Evolutionary conservation across 83 land plant species (phyloP).

Genomic region (Larix sibirica): DNA sequence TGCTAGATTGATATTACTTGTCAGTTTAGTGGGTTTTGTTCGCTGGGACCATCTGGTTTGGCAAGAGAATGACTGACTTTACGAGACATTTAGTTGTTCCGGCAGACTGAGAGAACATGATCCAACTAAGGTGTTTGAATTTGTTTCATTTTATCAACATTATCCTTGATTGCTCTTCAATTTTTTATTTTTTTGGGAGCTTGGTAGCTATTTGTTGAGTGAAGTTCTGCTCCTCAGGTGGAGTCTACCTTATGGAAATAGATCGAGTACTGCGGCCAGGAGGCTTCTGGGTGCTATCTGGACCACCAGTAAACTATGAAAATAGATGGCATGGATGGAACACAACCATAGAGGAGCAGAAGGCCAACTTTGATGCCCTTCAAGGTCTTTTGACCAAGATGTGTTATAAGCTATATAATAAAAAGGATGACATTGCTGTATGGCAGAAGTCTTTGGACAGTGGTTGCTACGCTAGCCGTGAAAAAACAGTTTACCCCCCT

Average conservation of each 20-base stretch:
- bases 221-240: conserved; percentile 57
- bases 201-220: neutral
- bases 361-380: conserved; percentile 63
- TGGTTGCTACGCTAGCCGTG: conserved; percentile 67
- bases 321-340: conserved; percentile 91
- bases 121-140: neutral
- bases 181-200: neutral
- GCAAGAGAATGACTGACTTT: neutral
- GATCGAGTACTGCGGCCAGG: conserved; percentile 94
- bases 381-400: conserved; percentile 60
- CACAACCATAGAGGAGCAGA: conserved; percentile 75
- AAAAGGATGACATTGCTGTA: conserved; percentile 91
- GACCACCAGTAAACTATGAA: conserved; percentile 96
- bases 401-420: conserved; percentile 77
- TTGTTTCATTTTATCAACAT: neutral
- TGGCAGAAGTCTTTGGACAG: conserved; percentile 88
- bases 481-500: conserved; percentile 62
- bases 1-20: too few species aligned
- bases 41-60: too few species aligned
- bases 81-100: neutral
- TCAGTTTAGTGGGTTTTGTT: too few species aligned
- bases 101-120: neutral
- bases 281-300: conserved; percentile 97
- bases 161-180: neutral
- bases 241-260: conserved; percentile 78